phyloP scores from a whole-genome alignment of 164 flowering plant species.

The Houttuynia cordata region DNA sequence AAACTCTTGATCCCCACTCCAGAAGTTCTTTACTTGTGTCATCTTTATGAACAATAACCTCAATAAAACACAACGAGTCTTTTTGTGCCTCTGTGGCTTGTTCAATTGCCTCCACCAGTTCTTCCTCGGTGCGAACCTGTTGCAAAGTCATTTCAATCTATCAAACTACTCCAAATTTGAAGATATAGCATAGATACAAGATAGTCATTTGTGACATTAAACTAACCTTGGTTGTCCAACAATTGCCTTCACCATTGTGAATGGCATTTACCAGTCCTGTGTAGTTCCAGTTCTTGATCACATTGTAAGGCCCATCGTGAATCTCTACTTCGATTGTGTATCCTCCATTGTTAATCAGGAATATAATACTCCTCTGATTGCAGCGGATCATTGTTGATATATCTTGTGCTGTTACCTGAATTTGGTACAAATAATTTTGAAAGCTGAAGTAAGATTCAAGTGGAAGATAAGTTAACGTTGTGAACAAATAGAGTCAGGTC shows the following conservation, averaged over 20 bases:
- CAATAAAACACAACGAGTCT: constrained; percentile 63
- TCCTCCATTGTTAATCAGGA: constrained; percentile 84
- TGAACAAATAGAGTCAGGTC: too few species aligned
- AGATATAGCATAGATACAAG: background rate
- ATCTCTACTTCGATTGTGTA: constrained; percentile 33
- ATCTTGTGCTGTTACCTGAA: constrained; percentile 77
- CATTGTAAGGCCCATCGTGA: constrained; percentile 81
- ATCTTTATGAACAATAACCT: constrained; percentile 62
- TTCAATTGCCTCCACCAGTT: constrained; percentile 48
- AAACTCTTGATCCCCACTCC: constrained; percentile 81
- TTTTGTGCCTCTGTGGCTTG: constrained; percentile 36
- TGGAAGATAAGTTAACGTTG: background rate
- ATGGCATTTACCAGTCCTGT: constrained; percentile 60
- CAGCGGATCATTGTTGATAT: constrained; percentile 69
- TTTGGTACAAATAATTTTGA: background rate
- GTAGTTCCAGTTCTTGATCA: constrained; percentile 85
- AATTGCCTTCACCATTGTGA: constrained; percentile 62
- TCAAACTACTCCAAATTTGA: background rate
- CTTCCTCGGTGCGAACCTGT: constrained; percentile 63
- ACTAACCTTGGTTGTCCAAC: constrained; percentile 64
- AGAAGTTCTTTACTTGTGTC: constrained; percentile 87
- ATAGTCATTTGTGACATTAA: too few species aligned
- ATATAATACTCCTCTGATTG: constrained; percentile 59
- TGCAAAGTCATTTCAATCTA: background rate
- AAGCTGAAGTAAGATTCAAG: background rate